These are phyloP conservation scores for Alternaria conjuncta DNA, from an alignment of 2,329 filamentous ascomycete species.

Conservation along the genomic window DNA sequence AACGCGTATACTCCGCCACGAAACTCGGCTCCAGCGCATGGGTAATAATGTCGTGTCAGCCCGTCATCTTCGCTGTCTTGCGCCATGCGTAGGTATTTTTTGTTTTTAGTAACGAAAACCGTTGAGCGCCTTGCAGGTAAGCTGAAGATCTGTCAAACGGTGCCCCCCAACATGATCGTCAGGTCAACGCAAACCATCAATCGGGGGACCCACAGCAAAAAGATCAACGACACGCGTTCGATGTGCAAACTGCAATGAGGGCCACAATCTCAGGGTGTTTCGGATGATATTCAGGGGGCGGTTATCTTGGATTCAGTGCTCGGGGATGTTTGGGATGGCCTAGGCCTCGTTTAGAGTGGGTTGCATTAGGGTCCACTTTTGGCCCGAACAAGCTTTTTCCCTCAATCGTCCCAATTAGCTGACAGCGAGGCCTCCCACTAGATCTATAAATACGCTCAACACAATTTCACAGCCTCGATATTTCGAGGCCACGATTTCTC, in stretches of 20 bases:
- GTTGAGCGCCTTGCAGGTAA: background rate
- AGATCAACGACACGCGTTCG: constrained; percentile 12
- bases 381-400: constrained; percentile 5
- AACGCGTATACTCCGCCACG: constrained; percentile 1
- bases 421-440: constrained; percentile 3
- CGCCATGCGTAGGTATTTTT: background rate
- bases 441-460: background rate
- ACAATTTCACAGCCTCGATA: background rate
- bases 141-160: background rate
- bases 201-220: constrained; percentile 1
- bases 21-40: background rate
- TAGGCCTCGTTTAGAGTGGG: background rate
- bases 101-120: background rate
- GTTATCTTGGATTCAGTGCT: background rate
- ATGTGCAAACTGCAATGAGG: background rate
- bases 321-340: background rate
- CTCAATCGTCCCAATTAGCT: background rate
- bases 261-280: background rate
- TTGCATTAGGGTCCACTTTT: constrained; percentile 10
- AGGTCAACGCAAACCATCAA: background rate
- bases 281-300: constrained; percentile 1
- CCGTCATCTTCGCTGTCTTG: background rate
- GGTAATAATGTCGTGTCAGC: background rate
- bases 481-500: background rate
- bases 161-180: background rate